Evolutionary conservation across 805 yeast species (phyloP).

Genomic region (Schwanniomyces sp.): DNA sequence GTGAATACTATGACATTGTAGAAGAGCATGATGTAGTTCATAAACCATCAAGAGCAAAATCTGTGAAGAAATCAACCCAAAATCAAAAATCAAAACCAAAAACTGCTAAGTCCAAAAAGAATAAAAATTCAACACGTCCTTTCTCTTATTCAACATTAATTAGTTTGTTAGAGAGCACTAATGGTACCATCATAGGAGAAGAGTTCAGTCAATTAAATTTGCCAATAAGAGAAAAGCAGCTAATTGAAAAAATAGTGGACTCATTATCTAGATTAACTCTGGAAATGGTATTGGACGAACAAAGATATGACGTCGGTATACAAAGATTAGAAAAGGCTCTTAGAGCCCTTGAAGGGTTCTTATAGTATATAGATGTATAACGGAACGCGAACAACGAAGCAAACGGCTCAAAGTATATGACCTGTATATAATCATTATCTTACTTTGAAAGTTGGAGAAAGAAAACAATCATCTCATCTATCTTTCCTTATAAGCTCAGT

Average conservation of each 20-base stretch:
- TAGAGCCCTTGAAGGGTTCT: conserved; percentile 80
- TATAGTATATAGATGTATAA: conserved; percentile 13
- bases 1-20: conserved; percentile 38
- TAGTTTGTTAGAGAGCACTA: conserved; percentile 53
- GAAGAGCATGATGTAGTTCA: conserved; percentile 31
- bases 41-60: conserved; percentile 31
- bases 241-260: conserved; percentile 83
- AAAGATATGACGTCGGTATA: conserved; percentile 77
- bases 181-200: conserved; percentile 62
- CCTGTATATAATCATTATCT: background rate
- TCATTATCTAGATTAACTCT: conserved; percentile 82
- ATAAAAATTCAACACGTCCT: conserved; percentile 23
- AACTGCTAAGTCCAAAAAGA: conserved; percentile 5
- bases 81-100: conserved; percentile 15
- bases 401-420: background rate
- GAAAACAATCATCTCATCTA: background rate
- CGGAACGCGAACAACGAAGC: background rate
- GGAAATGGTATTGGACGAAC: conserved; percentile 86
- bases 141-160: conserved; percentile 48
- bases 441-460: background rate
- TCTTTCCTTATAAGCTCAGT: background rate
- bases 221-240: conserved; percentile 72
- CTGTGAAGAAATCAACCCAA: conserved; percentile 31
- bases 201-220: conserved; percentile 74
- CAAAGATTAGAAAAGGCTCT: conserved; percentile 79